These are phyloP conservation scores for Pistacia integerrima DNA, from an alignment of 345 rosid species.

Conservation along the genomic window DNA sequence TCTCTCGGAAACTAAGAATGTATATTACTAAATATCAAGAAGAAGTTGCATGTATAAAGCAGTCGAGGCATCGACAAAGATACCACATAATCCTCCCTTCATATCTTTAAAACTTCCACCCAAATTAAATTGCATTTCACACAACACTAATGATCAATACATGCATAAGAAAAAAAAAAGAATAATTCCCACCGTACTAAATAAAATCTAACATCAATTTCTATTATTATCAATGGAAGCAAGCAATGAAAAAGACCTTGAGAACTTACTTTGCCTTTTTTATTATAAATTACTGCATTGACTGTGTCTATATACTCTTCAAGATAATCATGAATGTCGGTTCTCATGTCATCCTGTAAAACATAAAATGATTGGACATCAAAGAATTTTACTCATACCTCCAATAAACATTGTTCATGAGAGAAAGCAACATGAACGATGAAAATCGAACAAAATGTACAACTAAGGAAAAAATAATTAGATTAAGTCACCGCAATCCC, in stretches of 20 bases:
- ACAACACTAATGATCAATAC: background rate
- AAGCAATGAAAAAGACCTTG: background rate
- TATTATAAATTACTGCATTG: too few relatives aligned
- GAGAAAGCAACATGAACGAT: background rate
- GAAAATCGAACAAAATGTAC: conserved; percentile 11
- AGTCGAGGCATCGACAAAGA: too few relatives aligned
- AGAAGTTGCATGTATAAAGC: too few relatives aligned
- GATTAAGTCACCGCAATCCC: conserved; percentile 80
- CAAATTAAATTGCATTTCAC: background rate
- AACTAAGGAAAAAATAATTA: conserved; percentile 2
- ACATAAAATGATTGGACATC: conserved; percentile 6
- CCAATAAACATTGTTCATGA: background rate
- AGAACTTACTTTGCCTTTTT: background rate
- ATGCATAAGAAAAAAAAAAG: background rate
- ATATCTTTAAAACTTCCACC: background rate
- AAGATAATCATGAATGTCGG: conserved; percentile 52
- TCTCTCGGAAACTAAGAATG: too few relatives aligned
- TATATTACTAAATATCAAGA: too few relatives aligned
- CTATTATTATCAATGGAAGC: conserved; percentile 17
- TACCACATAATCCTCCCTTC: background rate
- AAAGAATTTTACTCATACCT: background rate
- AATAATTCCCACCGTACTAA: background rate
- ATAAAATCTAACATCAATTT: conserved; percentile 7
- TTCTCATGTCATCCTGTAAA: conserved; percentile 94
- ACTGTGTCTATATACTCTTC: too few relatives aligned